Base-by-base conservation (phyloP, 2,329 filamentous ascomycete genomes). In the Monilinia fructicola region DNA sequence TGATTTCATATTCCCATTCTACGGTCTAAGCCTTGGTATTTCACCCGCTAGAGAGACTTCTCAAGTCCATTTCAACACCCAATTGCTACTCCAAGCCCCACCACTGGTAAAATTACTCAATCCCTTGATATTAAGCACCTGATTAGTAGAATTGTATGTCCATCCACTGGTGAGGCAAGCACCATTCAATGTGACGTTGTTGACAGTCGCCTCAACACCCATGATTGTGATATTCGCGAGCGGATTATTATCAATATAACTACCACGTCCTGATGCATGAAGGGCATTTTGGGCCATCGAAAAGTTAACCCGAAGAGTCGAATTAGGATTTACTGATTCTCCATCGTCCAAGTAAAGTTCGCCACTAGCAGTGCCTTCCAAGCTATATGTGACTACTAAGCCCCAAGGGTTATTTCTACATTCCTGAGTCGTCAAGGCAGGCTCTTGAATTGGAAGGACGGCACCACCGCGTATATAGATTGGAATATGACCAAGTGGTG, bases 341-440 rank as follows among this genome's bases (percentile, higher is more conserved):
- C 91, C 90, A 71, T 94, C 91, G 72, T 93, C 91, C 10, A 93
- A 74, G 74, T 93, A 93, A 40, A 93, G 76, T 23, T 79, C 76
- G 0, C 90, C 90, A 2, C 73, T 78, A 0, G 90, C 90, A 1
- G 77, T 76, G 0, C 87, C 86, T 21, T 82, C 73, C 1, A 74
- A 72, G 69, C 84, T 81, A 0, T 90, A 81, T 2, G 89, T 87
- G 0, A 86, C 84, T 12, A 92, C 79, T 52, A 93, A 70, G 10
- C 84, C 84, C 88, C 90, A 93, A 0, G 86, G 83, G 58, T 85
- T 90, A 59, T 81, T 79, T 46, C 90, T 82, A 26, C 83, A 85
- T 46, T 85, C 86, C 0, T 80, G 77, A 0, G 89, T 92, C 2
- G 90, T 92, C 77, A 90, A 79, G 0, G 83, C 87, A 0, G 89